Conservation (phyloP, 495 filamentous ascomycete species). For the Annulohypoxylon stygium region DNA sequence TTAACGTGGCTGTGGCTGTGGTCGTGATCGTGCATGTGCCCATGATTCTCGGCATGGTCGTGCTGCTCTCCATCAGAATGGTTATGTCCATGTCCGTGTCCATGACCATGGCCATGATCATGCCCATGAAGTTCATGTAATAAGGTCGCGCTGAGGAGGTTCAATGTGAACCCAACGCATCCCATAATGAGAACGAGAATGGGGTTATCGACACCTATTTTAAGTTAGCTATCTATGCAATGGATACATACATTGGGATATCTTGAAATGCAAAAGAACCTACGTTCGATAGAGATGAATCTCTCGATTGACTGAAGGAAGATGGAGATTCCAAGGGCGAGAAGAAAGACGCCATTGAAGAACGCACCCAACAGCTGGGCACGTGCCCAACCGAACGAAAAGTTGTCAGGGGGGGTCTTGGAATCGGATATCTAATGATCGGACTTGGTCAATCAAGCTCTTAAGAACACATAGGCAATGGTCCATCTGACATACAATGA, state of each 20-base stretch:
- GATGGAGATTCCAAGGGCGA: constrained; percentile 91
- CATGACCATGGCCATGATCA: constrained; percentile 41
- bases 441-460: constrained; percentile 1
- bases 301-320: constrained; percentile 92
- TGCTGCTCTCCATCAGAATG: constrained; percentile 51
- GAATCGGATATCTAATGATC: constrained; percentile 59
- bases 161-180: constrained; percentile 81
- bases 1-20: constrained; percentile 73
- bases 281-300: constrained; percentile 68
- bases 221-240: constrained; percentile 54
- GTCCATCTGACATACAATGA: constrained; percentile 68
- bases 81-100: constrained; percentile 41
- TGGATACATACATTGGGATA: not conserved
- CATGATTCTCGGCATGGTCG: constrained; percentile 51
- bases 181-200: constrained; percentile 85
- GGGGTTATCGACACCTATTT: constrained; percentile 74
- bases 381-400: constrained; percentile 83
- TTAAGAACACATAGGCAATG: not conserved
- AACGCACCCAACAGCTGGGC: constrained; percentile 93
- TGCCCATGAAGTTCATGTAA: constrained; percentile 74
- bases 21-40: constrained; percentile 43
- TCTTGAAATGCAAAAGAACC: constrained; percentile 6
- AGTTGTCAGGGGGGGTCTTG: constrained; percentile 54
- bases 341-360: constrained; percentile 94
- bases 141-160: constrained; percentile 83